Conservation (phyloP, 371 early-diverging fungal genomes). For the Lichtheimia hyalospora region DNA sequence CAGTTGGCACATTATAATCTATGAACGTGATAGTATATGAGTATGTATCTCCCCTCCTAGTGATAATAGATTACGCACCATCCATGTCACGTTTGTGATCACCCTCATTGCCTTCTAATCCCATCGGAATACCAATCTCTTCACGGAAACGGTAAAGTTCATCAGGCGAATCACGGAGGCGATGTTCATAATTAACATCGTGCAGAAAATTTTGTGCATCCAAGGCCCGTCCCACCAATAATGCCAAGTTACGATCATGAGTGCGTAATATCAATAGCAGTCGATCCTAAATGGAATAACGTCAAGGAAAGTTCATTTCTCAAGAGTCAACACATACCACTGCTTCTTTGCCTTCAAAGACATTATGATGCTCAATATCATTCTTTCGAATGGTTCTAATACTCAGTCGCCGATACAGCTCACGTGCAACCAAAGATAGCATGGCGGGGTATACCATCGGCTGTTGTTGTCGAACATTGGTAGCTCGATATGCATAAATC, state of each 20-base stretch:
- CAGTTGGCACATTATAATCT: conserved; percentile 29
- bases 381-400: conserved; percentile 64
- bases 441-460: conserved; percentile 67
- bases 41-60: neutral
- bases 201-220: conserved; percentile 82
- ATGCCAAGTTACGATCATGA: conserved; percentile 78
- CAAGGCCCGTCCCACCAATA: conserved; percentile 77
- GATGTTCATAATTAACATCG: conserved; percentile 79
- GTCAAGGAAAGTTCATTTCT: neutral
- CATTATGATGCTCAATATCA: conserved; percentile 73
- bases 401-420: conserved; percentile 55
- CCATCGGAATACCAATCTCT: conserved; percentile 11
- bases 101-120: conserved; percentile 1
- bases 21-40: neutral
- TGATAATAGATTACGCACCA: neutral
- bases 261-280: conserved; percentile 66
- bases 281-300: conserved; percentile 44
- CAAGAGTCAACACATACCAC: conserved; percentile 64
- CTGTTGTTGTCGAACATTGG: conserved; percentile 5
- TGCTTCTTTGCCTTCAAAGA: conserved; percentile 80
- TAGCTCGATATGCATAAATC: conserved; percentile 31
- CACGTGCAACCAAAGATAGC: conserved; percentile 73
- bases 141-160: conserved; percentile 70
- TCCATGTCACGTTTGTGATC: neutral
- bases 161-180: conserved; percentile 67